These are phyloP conservation scores for Sechiopsis laciniata DNA, from an alignment of 306 rosid species.

Conservation along the genomic window DNA sequence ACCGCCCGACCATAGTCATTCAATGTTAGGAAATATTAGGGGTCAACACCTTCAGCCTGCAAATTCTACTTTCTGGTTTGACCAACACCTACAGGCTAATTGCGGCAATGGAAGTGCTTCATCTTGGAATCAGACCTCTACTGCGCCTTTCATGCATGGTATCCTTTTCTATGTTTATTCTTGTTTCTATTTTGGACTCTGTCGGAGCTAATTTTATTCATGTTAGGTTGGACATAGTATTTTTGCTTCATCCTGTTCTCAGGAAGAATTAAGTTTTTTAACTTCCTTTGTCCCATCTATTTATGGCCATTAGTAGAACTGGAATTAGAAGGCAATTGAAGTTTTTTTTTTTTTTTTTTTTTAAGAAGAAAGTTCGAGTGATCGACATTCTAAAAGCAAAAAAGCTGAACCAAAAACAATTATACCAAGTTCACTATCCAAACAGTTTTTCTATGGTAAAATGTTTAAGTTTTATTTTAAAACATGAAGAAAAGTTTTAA, in stretches of 20 bases:
- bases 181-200: neutral
- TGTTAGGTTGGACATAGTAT: neutral
- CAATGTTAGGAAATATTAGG: conserved; percentile 57
- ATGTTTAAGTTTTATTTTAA: neutral
- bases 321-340: conserved; percentile 3
- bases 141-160: conserved; percentile 42
- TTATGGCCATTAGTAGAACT: conserved; percentile 12
- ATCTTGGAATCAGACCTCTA: conserved; percentile 62
- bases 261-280: neutral
- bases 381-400: neutral
- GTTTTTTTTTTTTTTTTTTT: too few species aligned
- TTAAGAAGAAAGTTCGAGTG: neutral
- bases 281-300: neutral
- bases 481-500: neutral
- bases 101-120: conserved; percentile 49
- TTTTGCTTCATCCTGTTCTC: neutral
- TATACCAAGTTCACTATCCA: neutral
- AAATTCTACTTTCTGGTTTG: conserved; percentile 58
- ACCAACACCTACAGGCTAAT: conserved; percentile 50
- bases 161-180: neutral
- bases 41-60: conserved; percentile 72
- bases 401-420: neutral
- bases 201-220: neutral
- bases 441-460: neutral
- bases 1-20: conserved; percentile 35